Conservation (phyloP, 345 rosid genomes). For the Camelina neglecta region DNA sequence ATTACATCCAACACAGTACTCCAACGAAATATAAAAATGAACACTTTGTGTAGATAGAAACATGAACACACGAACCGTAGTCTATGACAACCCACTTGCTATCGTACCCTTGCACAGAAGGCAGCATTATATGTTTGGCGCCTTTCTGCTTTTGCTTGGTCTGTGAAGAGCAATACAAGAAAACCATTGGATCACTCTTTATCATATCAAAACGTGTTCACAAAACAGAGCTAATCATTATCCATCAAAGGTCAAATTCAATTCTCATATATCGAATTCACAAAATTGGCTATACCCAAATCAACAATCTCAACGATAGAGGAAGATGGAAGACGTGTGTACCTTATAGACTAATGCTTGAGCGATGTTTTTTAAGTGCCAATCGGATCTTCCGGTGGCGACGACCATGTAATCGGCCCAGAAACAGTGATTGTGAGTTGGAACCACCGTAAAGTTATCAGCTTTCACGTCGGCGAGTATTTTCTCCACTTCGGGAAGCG, state of each 20-base stretch:
- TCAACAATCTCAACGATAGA: too few relatives aligned
- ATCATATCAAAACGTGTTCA: too few relatives aligned
- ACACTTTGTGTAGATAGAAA: constrained; percentile 2
- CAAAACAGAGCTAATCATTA: not conserved
- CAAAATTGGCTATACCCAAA: too few relatives aligned
- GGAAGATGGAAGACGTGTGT: not conserved
- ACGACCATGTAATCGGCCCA: constrained; percentile 85
- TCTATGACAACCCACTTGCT: constrained; percentile 90
- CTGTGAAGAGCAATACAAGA: constrained; percentile 42
- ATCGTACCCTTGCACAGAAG: constrained; percentile 72
- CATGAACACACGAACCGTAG: constrained; percentile 58
- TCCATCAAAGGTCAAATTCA: not conserved
- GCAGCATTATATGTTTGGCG: constrained; percentile 60
- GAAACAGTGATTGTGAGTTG: constrained; percentile 52
- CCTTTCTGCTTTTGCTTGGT: constrained; percentile 89
- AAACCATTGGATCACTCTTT: constrained; percentile 1
- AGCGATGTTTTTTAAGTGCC: constrained; percentile 93
- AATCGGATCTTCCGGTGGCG: constrained; percentile 87
- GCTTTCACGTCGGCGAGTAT: constrained; percentile 82
- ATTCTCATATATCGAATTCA: not conserved
- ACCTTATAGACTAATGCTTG: constrained; percentile 79
- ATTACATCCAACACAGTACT: not conserved
- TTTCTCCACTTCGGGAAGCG: constrained; percentile 58
- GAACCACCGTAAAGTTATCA: constrained; percentile 75
- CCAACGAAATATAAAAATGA: constrained; percentile 3